These are phyloP conservation scores for Stemphylium lycopersici DNA, from an alignment of 2,329 filamentous ascomycete species.

Conservation along the genomic window DNA sequence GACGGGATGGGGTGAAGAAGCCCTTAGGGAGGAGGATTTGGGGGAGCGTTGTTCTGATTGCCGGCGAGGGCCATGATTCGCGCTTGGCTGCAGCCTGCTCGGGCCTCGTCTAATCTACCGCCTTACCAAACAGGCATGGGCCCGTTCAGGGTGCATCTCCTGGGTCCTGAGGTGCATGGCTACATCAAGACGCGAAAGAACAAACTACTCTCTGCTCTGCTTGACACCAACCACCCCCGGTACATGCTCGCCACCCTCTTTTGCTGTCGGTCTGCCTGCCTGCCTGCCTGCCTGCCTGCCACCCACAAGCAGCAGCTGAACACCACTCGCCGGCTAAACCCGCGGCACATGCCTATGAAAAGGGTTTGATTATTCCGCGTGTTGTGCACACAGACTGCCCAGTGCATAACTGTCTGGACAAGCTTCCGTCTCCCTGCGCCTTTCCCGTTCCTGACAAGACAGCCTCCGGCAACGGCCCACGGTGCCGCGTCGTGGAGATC, in stretches of 20 bases:
- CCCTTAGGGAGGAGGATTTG: conserved; percentile 27
- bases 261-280: background rate
- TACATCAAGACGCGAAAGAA: conserved; percentile 1
- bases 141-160: conserved; percentile 5
- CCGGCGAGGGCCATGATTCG: conserved; percentile 31
- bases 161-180: conserved; percentile 1
- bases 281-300: background rate
- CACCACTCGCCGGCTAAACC: background rate
- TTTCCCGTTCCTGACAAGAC: conserved; percentile 20
- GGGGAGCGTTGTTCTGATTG: conserved; percentile 19
- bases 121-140: conserved; percentile 16
- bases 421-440: conserved; percentile 23
- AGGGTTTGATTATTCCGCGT: conserved; percentile 11
- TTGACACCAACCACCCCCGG: too few species aligned
- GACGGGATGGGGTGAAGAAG: conserved; percentile 27
- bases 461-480: conserved; percentile 18
- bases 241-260: too few species aligned
- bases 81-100: conserved; percentile 28
- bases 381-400: conserved; percentile 19
- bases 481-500: conserved; percentile 1
- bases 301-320: background rate
- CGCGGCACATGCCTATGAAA: conserved; percentile 1
- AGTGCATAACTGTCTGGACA: conserved; percentile 22
- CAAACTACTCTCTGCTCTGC: background rate
- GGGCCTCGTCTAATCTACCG: conserved; percentile 21